phyloP scores from a whole-genome alignment of 1,139 yeast species.

The Taphrina populina region DNA sequence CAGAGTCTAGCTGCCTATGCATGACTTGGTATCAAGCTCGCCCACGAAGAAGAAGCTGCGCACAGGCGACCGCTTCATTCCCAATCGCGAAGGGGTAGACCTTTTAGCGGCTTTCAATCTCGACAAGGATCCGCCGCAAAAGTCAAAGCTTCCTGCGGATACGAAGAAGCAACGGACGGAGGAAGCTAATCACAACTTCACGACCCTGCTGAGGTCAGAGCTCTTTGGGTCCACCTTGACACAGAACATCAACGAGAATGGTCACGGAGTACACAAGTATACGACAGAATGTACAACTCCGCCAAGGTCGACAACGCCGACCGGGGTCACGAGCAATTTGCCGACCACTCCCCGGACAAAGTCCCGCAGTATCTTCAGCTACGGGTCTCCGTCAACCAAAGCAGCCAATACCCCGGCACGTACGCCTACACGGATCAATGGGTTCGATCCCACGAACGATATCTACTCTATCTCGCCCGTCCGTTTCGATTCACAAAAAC shows the following conservation, averaged over 20 bases:
- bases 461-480: conserved; percentile 83
- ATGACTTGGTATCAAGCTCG: conserved; percentile 11
- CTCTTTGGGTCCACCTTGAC: conserved; percentile 60
- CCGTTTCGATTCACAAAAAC: conserved; percentile 77
- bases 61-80: conserved; percentile 78
- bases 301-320: conserved; percentile 36
- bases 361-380: conserved; percentile 63
- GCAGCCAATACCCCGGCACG: conserved; percentile 40
- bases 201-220: conserved; percentile 82
- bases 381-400: conserved; percentile 59
- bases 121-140: conserved; percentile 37
- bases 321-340: conserved; percentile 21
- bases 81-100: conserved; percentile 79
- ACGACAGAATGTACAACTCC: conserved; percentile 36
- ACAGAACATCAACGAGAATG: background rate
- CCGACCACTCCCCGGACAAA: conserved; percentile 42
- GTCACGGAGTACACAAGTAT: conserved; percentile 13
- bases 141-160: conserved; percentile 53
- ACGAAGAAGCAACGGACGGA: conserved; percentile 52
- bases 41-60: conserved; percentile 39
- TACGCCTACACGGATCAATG: conserved; percentile 52
- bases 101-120: conserved; percentile 78
- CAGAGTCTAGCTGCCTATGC: too few species aligned
- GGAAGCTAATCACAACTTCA: conserved; percentile 84
- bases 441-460: conserved; percentile 56